A percentile compares a stretch with the other conserved stretches of the same genome.
These are phyloP conservation scores for Cetradonia linearis DNA, from an alignment of 495 filamentous ascomycete genomes.

Conservation along the genomic window DNA sequence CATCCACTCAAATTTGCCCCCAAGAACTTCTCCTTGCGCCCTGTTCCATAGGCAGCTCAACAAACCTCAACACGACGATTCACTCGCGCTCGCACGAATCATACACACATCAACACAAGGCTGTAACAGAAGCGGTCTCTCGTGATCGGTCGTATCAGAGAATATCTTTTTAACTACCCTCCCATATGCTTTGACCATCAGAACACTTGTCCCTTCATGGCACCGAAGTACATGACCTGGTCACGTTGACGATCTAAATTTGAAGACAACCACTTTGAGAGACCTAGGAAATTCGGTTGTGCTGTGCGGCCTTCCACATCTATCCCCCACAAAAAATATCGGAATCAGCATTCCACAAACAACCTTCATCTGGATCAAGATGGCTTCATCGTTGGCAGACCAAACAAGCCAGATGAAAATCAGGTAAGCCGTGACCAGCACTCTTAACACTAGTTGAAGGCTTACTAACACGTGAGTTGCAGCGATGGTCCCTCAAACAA, in stretches of 20 bases:
- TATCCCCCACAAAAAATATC: not conserved
- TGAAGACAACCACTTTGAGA: not conserved
- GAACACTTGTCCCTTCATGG: not conserved
- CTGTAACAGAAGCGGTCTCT: not conserved
- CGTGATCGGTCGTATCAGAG: too few relatives aligned
- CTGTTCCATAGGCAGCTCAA: not conserved
- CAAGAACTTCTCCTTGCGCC: not conserved
- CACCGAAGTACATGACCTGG: not conserved
- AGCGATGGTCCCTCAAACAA: slow-evolving; percentile 48
- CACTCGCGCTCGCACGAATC: not conserved
- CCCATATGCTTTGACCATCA: not conserved
- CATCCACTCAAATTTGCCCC: not conserved
- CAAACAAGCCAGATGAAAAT: slow-evolving; percentile 64
- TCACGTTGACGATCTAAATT: not conserved
- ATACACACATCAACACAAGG: not conserved
- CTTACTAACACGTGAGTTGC: not conserved
- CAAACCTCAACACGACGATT: slow-evolving; percentile 6
- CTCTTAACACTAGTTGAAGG: not conserved
- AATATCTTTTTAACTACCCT: not conserved
- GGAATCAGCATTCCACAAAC: not conserved
- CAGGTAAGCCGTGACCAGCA: slow-evolving; percentile 39
- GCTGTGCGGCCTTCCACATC: not conserved
- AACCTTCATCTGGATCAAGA: slow-evolving; percentile 22
- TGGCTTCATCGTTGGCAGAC: slow-evolving; percentile 53
- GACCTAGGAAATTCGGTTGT: not conserved